A percentile compares a stretch with the other conserved stretches of the same genome.
phyloP scores from a whole-genome alignment of 163 green algal genomes.

The Chlamydomonas reinhardtii region DNA sequence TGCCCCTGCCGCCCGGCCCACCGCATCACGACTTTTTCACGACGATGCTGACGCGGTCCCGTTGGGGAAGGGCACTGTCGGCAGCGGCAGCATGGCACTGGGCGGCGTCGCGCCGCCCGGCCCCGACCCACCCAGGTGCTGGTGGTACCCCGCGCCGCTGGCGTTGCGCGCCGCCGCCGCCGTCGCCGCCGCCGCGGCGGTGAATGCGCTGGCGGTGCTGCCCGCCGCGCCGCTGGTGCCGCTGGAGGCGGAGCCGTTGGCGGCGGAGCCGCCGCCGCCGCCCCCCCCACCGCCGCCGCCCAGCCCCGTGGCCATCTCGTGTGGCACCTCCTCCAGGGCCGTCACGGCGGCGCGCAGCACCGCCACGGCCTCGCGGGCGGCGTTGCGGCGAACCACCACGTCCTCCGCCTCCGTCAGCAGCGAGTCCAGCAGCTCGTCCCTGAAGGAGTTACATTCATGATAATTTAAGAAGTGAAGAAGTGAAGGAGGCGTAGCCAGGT shows the following conservation, averaged over 20 bases:
- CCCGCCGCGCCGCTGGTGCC: not conserved
- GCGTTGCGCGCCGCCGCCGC: not conserved
- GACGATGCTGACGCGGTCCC: no score
- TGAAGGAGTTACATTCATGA: constrained; percentile 26
- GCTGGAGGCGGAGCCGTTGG: not conserved
- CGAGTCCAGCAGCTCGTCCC: constrained; percentile 85
- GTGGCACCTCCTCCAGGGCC: constrained; percentile 64
- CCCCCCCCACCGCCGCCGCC: not conserved
- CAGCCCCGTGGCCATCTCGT: constrained; percentile 38
- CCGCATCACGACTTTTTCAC: no score
- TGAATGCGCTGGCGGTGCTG: constrained; percentile 1
- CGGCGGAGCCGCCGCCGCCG: not conserved
- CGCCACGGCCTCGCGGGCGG: constrained; percentile 69
- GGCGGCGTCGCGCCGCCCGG: no score
- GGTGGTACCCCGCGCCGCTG: no score
- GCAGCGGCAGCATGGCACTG: no score
- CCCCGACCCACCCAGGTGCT: no score
- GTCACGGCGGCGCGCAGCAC: constrained; percentile 66
- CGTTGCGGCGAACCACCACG: constrained; percentile 71
- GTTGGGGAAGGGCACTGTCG: no score
- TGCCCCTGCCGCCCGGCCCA: no score
- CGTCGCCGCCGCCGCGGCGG: not conserved
- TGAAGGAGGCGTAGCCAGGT: no score
- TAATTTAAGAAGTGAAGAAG: no score
- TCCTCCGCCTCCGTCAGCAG: constrained; percentile 89